Conservation (phyloP, 2,329 filamentous ascomycete species). For the Myriangium duriaei region DNA sequence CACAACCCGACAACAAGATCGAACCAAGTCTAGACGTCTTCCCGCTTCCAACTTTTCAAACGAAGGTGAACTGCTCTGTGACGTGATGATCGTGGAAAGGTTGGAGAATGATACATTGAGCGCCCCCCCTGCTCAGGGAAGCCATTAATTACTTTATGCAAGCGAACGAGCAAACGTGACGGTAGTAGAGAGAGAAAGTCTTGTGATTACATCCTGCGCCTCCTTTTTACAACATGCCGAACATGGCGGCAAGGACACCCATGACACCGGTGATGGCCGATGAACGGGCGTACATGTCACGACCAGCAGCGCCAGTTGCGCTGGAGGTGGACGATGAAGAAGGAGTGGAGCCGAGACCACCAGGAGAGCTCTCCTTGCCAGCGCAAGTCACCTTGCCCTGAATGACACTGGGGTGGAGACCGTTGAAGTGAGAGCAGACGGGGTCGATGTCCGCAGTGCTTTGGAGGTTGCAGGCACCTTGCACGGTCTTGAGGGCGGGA, state of each 20-base stretch:
- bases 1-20: not conserved
- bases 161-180: conserved; percentile 27
- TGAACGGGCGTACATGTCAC: conserved; percentile 27
- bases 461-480: conserved; percentile 40
- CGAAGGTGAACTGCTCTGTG: not conserved
- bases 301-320: conserved; percentile 28
- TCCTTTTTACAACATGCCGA: conserved; percentile 32
- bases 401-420: conserved; percentile 28
- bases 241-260: conserved; percentile 35
- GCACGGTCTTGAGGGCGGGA: conserved; percentile 38
- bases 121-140: not conserved
- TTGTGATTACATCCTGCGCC: conserved; percentile 32
- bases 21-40: not conserved
- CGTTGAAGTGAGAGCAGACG: conserved; percentile 30
- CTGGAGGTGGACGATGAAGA: conserved; percentile 13
- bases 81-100: not conserved
- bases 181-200: conserved; percentile 12
- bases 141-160: conserved; percentile 28
- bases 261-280: conserved; percentile 30
- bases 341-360: conserved; percentile 23
- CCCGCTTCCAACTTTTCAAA: not conserved
- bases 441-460: conserved; percentile 29
- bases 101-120: not conserved
- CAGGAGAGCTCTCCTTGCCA: conserved; percentile 26
- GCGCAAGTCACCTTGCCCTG: conserved; percentile 33